phyloP scores from a whole-genome alignment of 1,284 basidiomycete genomes.

The Ustilago crameri region DNA sequence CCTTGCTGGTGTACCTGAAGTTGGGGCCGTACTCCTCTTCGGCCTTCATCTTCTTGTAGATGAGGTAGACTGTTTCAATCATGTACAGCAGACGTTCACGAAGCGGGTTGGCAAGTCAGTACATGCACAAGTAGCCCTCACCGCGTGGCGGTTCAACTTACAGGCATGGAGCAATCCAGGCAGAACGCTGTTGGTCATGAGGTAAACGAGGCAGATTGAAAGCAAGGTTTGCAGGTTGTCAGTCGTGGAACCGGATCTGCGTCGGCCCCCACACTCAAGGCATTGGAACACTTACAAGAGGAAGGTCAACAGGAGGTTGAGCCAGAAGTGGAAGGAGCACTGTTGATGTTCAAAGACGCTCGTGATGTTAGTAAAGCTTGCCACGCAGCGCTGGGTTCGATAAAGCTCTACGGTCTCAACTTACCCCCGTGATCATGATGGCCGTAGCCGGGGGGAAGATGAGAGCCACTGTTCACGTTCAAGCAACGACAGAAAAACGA shows the following conservation, averaged over 20 bases:
- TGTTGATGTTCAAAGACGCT: not conserved
- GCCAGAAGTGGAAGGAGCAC: conserved; percentile 75
- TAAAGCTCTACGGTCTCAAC: conserved; percentile 2
- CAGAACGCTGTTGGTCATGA: conserved; percentile 18
- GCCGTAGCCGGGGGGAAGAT: conserved; percentile 74
- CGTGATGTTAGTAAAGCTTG: not conserved
- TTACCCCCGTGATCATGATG: conserved; percentile 76
- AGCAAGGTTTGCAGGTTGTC: not conserved
- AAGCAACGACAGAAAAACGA: not conserved
- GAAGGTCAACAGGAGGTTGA: conserved; percentile 81
- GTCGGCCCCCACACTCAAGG: not conserved
- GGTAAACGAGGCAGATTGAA: not conserved
- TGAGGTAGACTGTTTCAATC: conserved; percentile 37
- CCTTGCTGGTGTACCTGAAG: conserved; percentile 51
- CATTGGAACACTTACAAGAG: conserved; percentile 67
- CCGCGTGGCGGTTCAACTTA: conserved; percentile 11
- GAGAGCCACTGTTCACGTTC: conserved; percentile 73
- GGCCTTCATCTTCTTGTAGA: conserved; percentile 58
- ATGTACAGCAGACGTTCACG: not conserved
- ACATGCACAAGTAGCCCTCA: too few species aligned
- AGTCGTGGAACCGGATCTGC: not conserved
- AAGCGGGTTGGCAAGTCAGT: too few species aligned
- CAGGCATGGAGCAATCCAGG: conserved; percentile 48
- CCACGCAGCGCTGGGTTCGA: not conserved
- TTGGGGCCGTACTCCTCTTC: conserved; percentile 50